phyloP scores from a whole-genome alignment of 176 grass and related monocot species.

The sorghum (Sorghum bicolor) region Sorghum_bicolor_NCBIv3 NC_012875.2:55576501-55577000 shows the following conservation, averaged over 20 bases:
- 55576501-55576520: not conserved
- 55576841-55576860: not conserved
- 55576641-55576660: conserved; percentile 21
- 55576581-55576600: conserved; percentile 11
- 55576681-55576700: not conserved
- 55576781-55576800: not conserved
- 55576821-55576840: not conserved
- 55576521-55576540: conserved; percentile 1
- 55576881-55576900: not conserved
- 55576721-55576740: not conserved
- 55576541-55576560: not conserved
- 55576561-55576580: conserved; percentile 11
- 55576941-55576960: no score
- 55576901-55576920: conserved; percentile 3
- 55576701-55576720: not conserved
- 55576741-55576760: not conserved
- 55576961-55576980: no score
- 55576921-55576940: no score
- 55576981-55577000: no score
- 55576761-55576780: not conserved
- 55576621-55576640: conserved; percentile 43
- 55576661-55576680: conserved; percentile 35
- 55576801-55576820: not conserved
- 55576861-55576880: not conserved
- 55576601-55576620: not conserved